Conservation (phyloP, 164 flowering plant genomes). For the Stephania yunnanensis region DNA sequence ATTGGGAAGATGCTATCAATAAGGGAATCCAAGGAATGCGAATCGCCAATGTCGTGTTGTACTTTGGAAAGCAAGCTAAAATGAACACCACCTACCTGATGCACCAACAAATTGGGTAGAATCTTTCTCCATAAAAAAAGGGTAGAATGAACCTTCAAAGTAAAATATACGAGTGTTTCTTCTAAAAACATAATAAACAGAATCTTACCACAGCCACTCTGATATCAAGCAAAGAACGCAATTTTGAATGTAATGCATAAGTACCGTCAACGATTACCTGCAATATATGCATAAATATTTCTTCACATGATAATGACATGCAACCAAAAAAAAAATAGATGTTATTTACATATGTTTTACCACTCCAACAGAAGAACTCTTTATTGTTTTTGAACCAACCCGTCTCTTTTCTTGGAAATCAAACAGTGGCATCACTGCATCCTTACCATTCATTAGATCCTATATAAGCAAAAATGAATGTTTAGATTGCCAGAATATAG, state of each 20-base stretch:
- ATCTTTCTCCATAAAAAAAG: no score
- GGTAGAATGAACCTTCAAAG: not conserved
- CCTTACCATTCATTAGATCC: slow-evolving; percentile 87
- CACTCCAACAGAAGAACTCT: slow-evolving; percentile 78
- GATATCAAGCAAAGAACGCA: slow-evolving; percentile 91
- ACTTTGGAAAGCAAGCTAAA: slow-evolving; percentile 97
- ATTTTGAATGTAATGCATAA: slow-evolving; percentile 85
- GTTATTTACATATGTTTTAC: slow-evolving; percentile 27
- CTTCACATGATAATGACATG: not conserved
- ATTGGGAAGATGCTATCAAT: slow-evolving; percentile 97
- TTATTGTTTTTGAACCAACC: slow-evolving; percentile 55
- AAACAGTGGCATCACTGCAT: slow-evolving; percentile 67
- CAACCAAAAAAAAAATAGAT: not conserved
- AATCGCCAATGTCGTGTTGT: slow-evolving; percentile 86
- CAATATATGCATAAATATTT: slow-evolving; percentile 6
- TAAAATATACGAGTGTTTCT: slow-evolving; percentile 4
- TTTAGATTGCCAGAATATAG: slow-evolving; percentile 9
- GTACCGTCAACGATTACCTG: slow-evolving; percentile 98
- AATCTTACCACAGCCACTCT: slow-evolving; percentile 92
- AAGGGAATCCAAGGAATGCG: slow-evolving; percentile 85
- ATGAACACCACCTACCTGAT: slow-evolving; percentile 98
- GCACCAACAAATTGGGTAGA: slow-evolving; percentile 13
- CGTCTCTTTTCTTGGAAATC: slow-evolving; percentile 84
- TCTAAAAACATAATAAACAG: slow-evolving; percentile 6
- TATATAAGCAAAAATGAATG: slow-evolving; percentile 22